Evolutionary conservation across 768 basidiomycete species (phyloP).

Genomic region (Thelephora aurantiotincta): DNA sequence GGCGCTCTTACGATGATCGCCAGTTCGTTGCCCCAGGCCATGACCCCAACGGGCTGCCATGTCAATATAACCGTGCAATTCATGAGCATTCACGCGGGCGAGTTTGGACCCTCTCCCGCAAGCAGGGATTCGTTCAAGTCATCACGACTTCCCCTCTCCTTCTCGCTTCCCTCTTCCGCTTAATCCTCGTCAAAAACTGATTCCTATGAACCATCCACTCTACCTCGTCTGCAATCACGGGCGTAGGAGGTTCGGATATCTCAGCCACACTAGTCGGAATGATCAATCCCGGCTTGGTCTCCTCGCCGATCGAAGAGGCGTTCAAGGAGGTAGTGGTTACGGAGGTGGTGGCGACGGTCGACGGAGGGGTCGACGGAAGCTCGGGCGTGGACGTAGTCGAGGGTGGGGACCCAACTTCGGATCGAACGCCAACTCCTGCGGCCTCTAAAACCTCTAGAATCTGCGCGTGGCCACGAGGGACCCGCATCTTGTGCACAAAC

Average conservation of each 20-base stretch:
- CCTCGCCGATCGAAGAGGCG: conserved; percentile 4
- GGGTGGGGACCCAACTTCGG: background rate
- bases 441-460: conserved; percentile 53
- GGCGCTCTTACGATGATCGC: too few species aligned
- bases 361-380: too few species aligned
- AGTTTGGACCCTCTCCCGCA: too few species aligned
- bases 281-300: background rate
- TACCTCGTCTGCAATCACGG: conserved; percentile 14
- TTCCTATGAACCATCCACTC: conserved; percentile 25
- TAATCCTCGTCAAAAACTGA: conserved; percentile 20
- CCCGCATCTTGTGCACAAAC: conserved; percentile 81
- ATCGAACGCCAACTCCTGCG: conserved; percentile 28
- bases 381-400: background rate
- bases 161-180: conserved; percentile 16
- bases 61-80: too few species aligned
- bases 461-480: conserved; percentile 57
- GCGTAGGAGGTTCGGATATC: conserved; percentile 1
- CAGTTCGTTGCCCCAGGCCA: too few species aligned
- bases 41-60: too few species aligned
- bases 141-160: conserved; percentile 24
- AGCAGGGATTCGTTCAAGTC: too few species aligned
- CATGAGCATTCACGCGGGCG: too few species aligned
- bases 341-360: too few species aligned
- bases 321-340: background rate
- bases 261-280: background rate